Base-by-base conservation (phyloP, 805 yeast genomes). In the Nakazawaea molendinolei region DNA sequence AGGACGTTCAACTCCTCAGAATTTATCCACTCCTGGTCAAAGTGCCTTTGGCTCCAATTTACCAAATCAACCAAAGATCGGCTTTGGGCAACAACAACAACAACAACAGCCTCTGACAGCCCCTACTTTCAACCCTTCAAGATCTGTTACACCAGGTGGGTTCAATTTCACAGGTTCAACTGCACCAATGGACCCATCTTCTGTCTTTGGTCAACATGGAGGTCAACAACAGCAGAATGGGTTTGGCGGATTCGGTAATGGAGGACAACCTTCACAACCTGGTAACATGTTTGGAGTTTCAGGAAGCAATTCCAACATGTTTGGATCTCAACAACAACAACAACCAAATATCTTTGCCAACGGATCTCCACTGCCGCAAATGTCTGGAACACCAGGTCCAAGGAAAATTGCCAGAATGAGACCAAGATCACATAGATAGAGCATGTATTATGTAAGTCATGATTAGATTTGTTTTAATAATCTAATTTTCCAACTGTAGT, bases 401-500 rank as follows among this genome's bases (percentile, higher is more conserved):
- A 25, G 28, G 8, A 26, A 14, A 14, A 6, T 32, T 3, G 36
- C 36, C 17, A 31, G 36, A 23, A 37, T 37, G 40, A 36, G 39
- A 31, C 34, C 34, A 8, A 36, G 39, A 26, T 18, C 31, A 12
- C 39, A 36, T 36, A 30, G 39, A 21, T 36, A 20, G 31, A n/a
- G n/a, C n/a, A n/a, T n/a, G n/a, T n/a, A n/a, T n/a, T n/a, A n/a
- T n/a, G n/a, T n/a, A n/a, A n/a, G n/a, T n/a, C n/a, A n/a, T n/a
- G n/a, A n/a, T n/a, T n/a, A n/a, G n/a, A n/a, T n/a, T n/a, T n/a
- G n/a, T n/a, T n/a, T n/a, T n/a, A n/a, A n/a, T n/a, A n/a, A n/a
- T n/a, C n/a, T n/a, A n/a, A n/a, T n/a, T n/a, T n/a, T n/a, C n/a
- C n/a, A n/a, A n/a, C n/a, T n/a, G n/a, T n/a, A n/a, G n/a, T n/a